Base-by-base conservation (phyloP, 2,329 filamentous ascomycete genomes). In the Ophiostoma ips region DNA sequence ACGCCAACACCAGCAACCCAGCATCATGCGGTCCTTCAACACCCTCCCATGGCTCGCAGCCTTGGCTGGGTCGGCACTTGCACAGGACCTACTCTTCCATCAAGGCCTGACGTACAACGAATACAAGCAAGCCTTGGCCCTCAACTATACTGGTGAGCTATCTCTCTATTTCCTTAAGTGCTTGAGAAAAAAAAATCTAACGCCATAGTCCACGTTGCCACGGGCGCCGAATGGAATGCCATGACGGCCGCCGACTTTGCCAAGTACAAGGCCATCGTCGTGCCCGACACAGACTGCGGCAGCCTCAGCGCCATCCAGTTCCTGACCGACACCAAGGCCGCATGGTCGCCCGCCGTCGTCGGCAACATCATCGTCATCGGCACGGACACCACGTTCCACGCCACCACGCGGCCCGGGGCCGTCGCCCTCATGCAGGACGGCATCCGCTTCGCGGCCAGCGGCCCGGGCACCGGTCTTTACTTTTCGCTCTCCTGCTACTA, bases 401-500 rank as follows among this genome's bases (percentile, higher is more conserved):
- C 52, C n/a, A 30, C 41, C 10, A 52, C 56, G 19, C 58, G 53
- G 28, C 48, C 57, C 1, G 65, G 64, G 2, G 64, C 66, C 2
- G 55, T 57, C 16, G 58, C 59, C 31, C 58, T 69, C 41, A 69
- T 69, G 52, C 59, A 64, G 45, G 64, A 68, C 48, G 61, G 60
- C 30, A 62, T 70, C 52, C 57, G 47, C 3, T 58, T 58, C 10
- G 54, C 55, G 1, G 55, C 56, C 15, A 50, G 50, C 15, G 54
- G 53, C 12, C 34, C 41, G 21, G 52, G 47, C 31, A 59, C 57
- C 1, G 57, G 56, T 5, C 52, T 56, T 21, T 70, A 70, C 55
- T 63, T 68, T 46, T 63, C 66, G 8, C 60, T 70, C 19, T 69
- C 67, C 10, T 68, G 66, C 57, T 69, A 69, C 56, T 69, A 69